Percentiles rank a stretch among this genome's conserved stretches.
Evolutionary conservation across 1,284 basidiomycete genomes (phyloP).

Genomic region (Golubevia pallescens): DNA sequence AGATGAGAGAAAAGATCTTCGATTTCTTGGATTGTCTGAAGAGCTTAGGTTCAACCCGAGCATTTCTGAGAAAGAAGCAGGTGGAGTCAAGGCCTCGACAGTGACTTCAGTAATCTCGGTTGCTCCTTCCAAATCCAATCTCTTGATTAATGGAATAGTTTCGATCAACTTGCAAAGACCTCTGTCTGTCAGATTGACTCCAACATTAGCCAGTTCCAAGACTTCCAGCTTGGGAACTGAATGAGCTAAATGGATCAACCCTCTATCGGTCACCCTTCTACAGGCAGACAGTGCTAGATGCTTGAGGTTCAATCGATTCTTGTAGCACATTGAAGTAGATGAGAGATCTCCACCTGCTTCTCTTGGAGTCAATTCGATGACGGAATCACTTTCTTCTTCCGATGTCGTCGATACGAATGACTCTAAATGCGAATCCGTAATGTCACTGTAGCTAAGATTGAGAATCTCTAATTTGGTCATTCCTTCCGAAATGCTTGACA

Average conservation of each 20-base stretch:
- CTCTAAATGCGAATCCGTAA: constrained; percentile 78
- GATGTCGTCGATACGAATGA: constrained; percentile 69
- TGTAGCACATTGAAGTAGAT: no score
- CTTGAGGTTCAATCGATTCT: constrained; percentile 67
- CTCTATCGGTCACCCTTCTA: constrained; percentile 74
- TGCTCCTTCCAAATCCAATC: constrained; percentile 84
- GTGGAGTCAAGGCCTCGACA: constrained; percentile 72
- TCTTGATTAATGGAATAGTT: constrained; percentile 75
- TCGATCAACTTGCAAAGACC: constrained; percentile 76
- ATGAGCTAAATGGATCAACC: constrained; percentile 75
- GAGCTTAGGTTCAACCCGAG: neutral
- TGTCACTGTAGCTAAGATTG: constrained; percentile 75
- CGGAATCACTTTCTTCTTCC: no score
- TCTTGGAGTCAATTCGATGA: no score
- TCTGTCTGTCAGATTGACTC: constrained; percentile 73
- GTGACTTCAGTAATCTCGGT: constrained; percentile 76
- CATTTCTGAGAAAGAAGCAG: constrained; percentile 43
- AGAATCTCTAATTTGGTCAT: constrained; percentile 79
- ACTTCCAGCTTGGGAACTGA: constrained; percentile 78
- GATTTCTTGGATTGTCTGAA: neutral
- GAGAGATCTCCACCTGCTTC: no score
- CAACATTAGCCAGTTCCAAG: constrained; percentile 80
- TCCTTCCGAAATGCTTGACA: constrained; percentile 72
- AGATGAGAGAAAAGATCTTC: neutral
- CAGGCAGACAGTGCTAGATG: constrained; percentile 82